Evolutionary conservation across 2,329 filamentous ascomycete genomes (phyloP).

Genomic region (Ceratocystis eucalypticola): DNA sequence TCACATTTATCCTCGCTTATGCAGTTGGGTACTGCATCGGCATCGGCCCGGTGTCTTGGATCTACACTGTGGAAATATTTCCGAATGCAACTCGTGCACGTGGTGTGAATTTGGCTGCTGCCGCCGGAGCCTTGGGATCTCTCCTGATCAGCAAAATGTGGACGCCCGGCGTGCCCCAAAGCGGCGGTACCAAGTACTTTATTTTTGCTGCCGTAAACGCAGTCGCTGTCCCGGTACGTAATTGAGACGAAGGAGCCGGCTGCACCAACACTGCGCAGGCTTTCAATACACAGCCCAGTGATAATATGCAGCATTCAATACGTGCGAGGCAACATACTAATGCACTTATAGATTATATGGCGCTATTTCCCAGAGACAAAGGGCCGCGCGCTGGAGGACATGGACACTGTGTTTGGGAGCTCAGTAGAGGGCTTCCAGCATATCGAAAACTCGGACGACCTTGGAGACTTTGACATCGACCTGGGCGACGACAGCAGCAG

Average conservation of each 20-base stretch:
- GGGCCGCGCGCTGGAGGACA: slow-evolving; percentile 31
- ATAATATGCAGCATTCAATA: background rate
- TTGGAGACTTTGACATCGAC: background rate
- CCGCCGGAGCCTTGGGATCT: slow-evolving; percentile 41
- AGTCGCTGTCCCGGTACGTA: slow-evolving; percentile 32
- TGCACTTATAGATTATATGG: slow-evolving; percentile 28
- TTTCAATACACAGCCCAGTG: background rate
- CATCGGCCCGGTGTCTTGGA: slow-evolving; percentile 44
- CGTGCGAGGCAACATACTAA: background rate
- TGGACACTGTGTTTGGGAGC: slow-evolving; percentile 31
- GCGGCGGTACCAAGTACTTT: slow-evolving; percentile 42
- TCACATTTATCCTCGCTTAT: slow-evolving; percentile 45
- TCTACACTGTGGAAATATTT: slow-evolving; percentile 49
- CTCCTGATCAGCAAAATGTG: slow-evolving; percentile 42
- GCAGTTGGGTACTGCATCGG: slow-evolving; percentile 45
- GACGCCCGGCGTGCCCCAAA: slow-evolving; percentile 22
- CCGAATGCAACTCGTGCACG: slow-evolving; percentile 43
- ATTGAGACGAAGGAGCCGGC: background rate
- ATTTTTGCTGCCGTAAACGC: slow-evolving; percentile 43
- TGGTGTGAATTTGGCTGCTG: slow-evolving; percentile 42
- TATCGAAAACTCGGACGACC: background rate
- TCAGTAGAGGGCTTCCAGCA: background rate
- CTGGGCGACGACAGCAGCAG: background rate
- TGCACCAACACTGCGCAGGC: background rate
- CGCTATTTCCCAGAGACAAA: slow-evolving; percentile 35